Evolutionary conservation across 148 eudicot genomes (phyloP), one percentile per base, ranked within the genome.

Genomic region (Camellia lanceoleosa): DNA sequence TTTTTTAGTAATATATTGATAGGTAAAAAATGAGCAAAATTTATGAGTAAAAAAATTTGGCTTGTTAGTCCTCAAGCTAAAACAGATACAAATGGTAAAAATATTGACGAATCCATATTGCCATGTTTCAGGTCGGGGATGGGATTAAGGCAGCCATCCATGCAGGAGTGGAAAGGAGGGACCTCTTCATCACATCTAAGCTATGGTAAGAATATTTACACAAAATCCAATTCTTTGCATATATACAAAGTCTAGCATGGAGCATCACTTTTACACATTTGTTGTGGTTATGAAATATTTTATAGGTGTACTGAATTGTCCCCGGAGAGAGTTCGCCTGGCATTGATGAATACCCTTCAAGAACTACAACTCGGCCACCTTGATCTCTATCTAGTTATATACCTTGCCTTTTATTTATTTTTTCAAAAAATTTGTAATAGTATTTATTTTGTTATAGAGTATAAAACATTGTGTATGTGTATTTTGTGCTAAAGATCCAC

Each of bases 261-360:
- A 23, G 68, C 7, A 64, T 64, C 5, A 5, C 7, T 69, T 47
- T 44, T 2, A 69, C 1, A 14, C 41, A n/a, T 18, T 47, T 44
- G 65, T 61, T 55, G 19, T 61, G 66, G 19, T 80, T 10, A 41
- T 64, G 62, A 6, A 61, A 30, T 30, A 30, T 30, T 30, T 30
- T 65, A 20, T 76, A 89, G 91, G 91, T 88, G 94, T 79, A 89
- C 88, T 44, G 92, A 89, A n/a, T 71, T 87, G 30, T 78, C 89
- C 5, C 88, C 89, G 0, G 91, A 89, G 59, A 82, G 92, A 23
- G 94, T 91, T 65, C 83, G 88, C 2, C 87, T 87, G 15, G 92
- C 94, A 4, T 47, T 91, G n/a, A 75, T 67, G 77, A 81, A 86
- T 18, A 85, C 92, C 51, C 91, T 89, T 19, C 68, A 60, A 58